These are phyloP conservation scores for Thinopyrum elongatum DNA, from an alignment of 176 grass and related monocot genomes.

Conservation along the genomic window DNA sequence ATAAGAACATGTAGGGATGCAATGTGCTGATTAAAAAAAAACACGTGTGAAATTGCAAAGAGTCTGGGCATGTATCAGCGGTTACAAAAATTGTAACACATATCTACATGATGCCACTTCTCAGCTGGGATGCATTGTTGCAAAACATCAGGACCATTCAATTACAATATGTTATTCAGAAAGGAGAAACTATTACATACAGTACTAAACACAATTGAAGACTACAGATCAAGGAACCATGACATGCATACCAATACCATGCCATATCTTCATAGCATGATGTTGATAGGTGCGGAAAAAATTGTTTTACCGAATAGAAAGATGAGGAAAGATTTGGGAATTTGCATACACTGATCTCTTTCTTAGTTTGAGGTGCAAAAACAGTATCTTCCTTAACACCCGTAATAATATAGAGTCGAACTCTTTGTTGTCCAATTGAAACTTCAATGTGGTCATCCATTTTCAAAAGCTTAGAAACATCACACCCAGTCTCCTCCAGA, in stretches of 20 bases:
- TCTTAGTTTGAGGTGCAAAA: slow-evolving; percentile 94
- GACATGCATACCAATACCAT: not conserved
- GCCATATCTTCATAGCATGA: not conserved
- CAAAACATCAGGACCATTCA: not conserved
- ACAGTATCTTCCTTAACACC: slow-evolving; percentile 76
- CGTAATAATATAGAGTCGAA: slow-evolving; percentile 87
- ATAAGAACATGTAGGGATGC: not conserved
- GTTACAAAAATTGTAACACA: not conserved
- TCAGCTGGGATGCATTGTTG: not conserved
- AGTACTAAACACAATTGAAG: not conserved
- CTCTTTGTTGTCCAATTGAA: slow-evolving; percentile 79
- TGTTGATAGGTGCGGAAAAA: not conserved
- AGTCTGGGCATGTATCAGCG: not conserved
- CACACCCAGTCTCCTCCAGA: slow-evolving; percentile 94
- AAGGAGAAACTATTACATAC: not conserved
- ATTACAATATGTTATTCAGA: not conserved
- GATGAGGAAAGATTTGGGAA: not conserved
- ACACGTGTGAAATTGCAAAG: not conserved
- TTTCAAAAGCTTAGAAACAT: slow-evolving; percentile 77
- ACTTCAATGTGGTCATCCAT: slow-evolving; percentile 81
- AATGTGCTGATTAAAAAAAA: not conserved
- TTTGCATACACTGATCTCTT: slow-evolving; percentile 92
- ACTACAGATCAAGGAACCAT: slow-evolving; percentile 5
- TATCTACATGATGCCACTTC: not conserved
- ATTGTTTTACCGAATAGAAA: not conserved